Percentiles rank a stretch among this genome's conserved stretches.
phyloP scores from a whole-genome alignment of 2,329 filamentous ascomycete species.

The Lasiodiplodia gonubiensis region DNA sequence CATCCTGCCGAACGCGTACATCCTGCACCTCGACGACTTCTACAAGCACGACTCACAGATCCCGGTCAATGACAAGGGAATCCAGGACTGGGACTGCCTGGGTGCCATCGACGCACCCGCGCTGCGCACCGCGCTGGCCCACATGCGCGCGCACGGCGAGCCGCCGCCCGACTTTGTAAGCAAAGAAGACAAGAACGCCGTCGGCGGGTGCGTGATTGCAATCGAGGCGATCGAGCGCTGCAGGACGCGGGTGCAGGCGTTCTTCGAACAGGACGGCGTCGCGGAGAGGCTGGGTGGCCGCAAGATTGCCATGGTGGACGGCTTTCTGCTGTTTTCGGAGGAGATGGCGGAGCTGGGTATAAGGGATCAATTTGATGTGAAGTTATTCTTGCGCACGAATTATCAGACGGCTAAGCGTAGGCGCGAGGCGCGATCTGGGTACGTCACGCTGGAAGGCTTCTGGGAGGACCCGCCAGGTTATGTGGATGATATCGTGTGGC shows the following conservation, averaged over 20 bases:
- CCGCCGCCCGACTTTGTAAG: constrained; percentile 60
- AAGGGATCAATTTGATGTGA: constrained; percentile 70
- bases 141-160: constrained; percentile 72
- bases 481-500: constrained; percentile 94
- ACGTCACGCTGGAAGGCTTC: constrained; percentile 83
- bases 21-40: constrained; percentile 96
- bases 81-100: constrained; percentile 92
- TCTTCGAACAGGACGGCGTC: background rate
- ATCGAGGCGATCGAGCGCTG: constrained; percentile 46
- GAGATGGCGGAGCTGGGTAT: constrained; percentile 53
- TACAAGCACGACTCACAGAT: constrained; percentile 80
- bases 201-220: constrained; percentile 48
- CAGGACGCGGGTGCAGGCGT: constrained; percentile 31
- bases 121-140: constrained; percentile 69
- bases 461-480: constrained; percentile 96
- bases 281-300: constrained; percentile 35
- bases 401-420: constrained; percentile 68
- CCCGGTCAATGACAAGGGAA: constrained; percentile 49
- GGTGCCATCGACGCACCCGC: constrained; percentile 74
- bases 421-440: constrained; percentile 72
- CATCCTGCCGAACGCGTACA: constrained; percentile 75
- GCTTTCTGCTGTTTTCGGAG: constrained; percentile 81
- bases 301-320: constrained; percentile 78
- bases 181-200: constrained; percentile 65
- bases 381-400: constrained; percentile 74